Evolutionary conservation across 1,284 basidiomycete species (phyloP), one percentile per base, ranked within the genome.

Genomic region (Puccinia hordei): DNA sequence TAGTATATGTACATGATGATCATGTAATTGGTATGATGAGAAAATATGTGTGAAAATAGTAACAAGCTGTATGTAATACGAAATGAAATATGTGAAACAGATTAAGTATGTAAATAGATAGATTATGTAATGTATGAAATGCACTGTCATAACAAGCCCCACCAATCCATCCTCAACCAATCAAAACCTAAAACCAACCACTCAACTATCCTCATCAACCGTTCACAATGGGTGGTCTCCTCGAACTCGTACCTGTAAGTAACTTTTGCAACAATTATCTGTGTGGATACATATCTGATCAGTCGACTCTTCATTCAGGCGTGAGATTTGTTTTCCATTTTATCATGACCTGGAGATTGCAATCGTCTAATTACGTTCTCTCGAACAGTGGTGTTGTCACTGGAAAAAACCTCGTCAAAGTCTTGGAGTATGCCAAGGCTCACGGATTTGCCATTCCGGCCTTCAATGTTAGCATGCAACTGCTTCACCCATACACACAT

Each of bases 361-460:
- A 46, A 24, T 9, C 8, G 27, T 27, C 8, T 44, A 24, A 38
- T 10, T 8, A 24, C 24, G 5, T 24, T 46, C 22, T 65, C 19
- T 46, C 9, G n/a, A 71, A 35, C 59, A 80, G 79, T 51, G 79
- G 79, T 35, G 79, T 80, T 27, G 79, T 80, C 24, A 80, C 79
- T 44, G 79, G 79, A 12, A 80, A 80, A 46, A 80, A 80, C 13
- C 71, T 80, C 13, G 69, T 80, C 59, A 74, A 59, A 51, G 59
- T 80, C 19, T 63, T 80, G 44, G 71, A 80, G 13, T 80, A 80
- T 80, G 79, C 79, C 33, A 80, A 80, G 49, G 53, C 71, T 27
- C 38, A 80, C 19, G 55, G 61, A 49, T 80, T 80, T 57, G 79
- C 79, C 35, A 80, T 80, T 38, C 79, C 79, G n/a, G 79, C 79